A percentile compares a stretch with the other conserved stretches of the same genome.
These are phyloP conservation scores for Pulveroboletus ravenelii DNA, from an alignment of 768 basidiomycete genomes.

Conservation along the genomic window DNA sequence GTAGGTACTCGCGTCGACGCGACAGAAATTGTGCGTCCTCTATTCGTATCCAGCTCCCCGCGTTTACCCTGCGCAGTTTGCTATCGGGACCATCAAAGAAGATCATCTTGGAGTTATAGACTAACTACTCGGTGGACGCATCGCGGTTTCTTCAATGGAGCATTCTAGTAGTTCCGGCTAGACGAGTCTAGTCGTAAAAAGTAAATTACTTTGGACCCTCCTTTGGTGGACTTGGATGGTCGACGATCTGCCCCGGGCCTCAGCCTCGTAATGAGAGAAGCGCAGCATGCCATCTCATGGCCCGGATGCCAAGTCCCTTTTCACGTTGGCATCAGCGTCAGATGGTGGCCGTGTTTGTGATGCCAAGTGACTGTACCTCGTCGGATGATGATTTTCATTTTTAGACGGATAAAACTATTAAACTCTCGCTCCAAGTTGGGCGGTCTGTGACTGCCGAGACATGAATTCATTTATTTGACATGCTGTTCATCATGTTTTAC, in stretches of 20 bases:
- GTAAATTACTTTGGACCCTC: no score
- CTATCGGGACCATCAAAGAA: slow-evolving; percentile 97
- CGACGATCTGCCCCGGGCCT: no score
- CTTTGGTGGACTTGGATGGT: no score
- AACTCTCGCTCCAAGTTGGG: no score
- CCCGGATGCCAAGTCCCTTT: neutral
- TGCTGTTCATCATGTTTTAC: no score
- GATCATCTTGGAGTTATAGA: slow-evolving; percentile 95
- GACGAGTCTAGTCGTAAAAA: no score
- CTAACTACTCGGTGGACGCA: slow-evolving; percentile 24
- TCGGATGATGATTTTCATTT: no score
- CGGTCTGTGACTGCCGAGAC: no score
- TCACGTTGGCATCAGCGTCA: neutral
- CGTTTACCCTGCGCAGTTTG: slow-evolving; percentile 56
- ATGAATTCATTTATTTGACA: no score
- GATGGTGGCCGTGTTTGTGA: no score
- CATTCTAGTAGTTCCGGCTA: neutral
- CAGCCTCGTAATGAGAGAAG: neutral
- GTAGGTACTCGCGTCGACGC: slow-evolving; percentile 98
- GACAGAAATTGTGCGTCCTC: slow-evolving; percentile 81
- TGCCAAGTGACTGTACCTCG: no score
- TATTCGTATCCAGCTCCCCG: neutral
- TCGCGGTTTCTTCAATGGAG: neutral
- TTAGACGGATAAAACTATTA: no score
- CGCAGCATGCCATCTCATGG: neutral